Conservation (phyloP, 192 early-diverging fungal species). For the Podila minutissima region DNA sequence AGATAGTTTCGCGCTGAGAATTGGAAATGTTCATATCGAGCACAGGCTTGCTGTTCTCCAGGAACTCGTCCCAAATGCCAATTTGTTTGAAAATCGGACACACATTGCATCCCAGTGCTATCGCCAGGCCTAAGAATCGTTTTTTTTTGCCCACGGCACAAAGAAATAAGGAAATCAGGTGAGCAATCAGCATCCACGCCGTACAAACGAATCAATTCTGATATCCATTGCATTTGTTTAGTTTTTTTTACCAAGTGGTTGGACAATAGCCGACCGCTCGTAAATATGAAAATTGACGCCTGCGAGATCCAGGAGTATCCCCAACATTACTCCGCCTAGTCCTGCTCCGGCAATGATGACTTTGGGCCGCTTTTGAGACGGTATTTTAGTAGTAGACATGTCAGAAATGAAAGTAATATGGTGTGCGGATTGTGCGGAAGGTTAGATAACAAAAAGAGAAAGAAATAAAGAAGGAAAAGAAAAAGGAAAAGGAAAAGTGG, state of each 20-base stretch:
- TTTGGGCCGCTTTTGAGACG: not conserved
- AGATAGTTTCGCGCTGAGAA: constrained; percentile 7
- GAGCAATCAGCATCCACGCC: not conserved
- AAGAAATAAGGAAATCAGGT: not conserved
- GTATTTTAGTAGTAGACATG: too few relatives aligned
- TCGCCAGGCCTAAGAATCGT: constrained; percentile 13
- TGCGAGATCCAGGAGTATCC: constrained; percentile 12
- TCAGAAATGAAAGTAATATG: too few relatives aligned
- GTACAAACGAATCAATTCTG: not conserved
- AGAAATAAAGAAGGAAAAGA: too few relatives aligned
- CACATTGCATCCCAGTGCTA: constrained; percentile 17
- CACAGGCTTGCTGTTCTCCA: not conserved
- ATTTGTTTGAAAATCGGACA: constrained; percentile 23
- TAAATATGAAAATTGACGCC: constrained; percentile 19
- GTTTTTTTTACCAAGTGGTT: constrained; percentile 5
- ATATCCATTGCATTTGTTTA: not conserved
- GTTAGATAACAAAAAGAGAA: too few relatives aligned
- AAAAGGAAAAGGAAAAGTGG: too few relatives aligned
- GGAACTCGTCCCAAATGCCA: constrained; percentile 16
- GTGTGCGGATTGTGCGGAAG: too few relatives aligned
- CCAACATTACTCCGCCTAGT: constrained; percentile 16
- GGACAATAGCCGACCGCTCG: not conserved
- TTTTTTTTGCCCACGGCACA: not conserved
- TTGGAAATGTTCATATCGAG: constrained; percentile 1
- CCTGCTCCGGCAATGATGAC: constrained; percentile 33